Evolutionary conservation across 164 flowering plant genomes (phyloP), one percentile per base, ranked within the genome.

Genomic region (Aristolochia fimbriata): DNA sequence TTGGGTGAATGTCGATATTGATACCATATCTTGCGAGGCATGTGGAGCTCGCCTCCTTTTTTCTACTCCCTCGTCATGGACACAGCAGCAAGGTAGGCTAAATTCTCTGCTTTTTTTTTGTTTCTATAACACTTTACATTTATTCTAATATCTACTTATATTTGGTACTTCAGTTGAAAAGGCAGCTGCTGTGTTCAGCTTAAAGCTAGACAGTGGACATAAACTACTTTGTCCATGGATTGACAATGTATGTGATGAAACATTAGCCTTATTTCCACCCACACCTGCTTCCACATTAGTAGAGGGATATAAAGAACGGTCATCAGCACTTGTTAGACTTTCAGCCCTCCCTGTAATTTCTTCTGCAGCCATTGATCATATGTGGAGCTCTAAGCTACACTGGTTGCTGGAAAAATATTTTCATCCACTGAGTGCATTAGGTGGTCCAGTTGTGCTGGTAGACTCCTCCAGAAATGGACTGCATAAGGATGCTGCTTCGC

Each of bases 181-280:
- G 77, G 86, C 91, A 47, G 97, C 97, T 23, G 69, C 75, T 55
- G 99, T 91, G 14, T 88, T 88, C 62, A 94, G 97, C 77, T 76
- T 91, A 70, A 94, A 91, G 86, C 82, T 94, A 63, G 89, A 94
- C 59, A 80, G 45, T 69, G 99, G 96, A 55, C 99, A 94, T 73
- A 94, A 80, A 64, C 63, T 70, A 63, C 78, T 80, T 41, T 94
- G 99, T 58, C 96, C 95, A 13, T 94, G 99, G 99, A 76, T 80
- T 37, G 82, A 94, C 58, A 91, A 90, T 80, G 65, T 78, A 8
- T 94, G 99, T 57, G 87, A 83, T 65, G 99, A 91, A 73, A 65
- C 51, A 12, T 74, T 94, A 56, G 83, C 90, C 21, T 76, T 81
- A 61, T 91, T 91, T 74, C 96, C 97, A 13, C 85, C 86, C 57